Base-by-base conservation (phyloP, 1,139 yeast genomes). In the Zygosaccharomyces pseudobailii region DNA sequence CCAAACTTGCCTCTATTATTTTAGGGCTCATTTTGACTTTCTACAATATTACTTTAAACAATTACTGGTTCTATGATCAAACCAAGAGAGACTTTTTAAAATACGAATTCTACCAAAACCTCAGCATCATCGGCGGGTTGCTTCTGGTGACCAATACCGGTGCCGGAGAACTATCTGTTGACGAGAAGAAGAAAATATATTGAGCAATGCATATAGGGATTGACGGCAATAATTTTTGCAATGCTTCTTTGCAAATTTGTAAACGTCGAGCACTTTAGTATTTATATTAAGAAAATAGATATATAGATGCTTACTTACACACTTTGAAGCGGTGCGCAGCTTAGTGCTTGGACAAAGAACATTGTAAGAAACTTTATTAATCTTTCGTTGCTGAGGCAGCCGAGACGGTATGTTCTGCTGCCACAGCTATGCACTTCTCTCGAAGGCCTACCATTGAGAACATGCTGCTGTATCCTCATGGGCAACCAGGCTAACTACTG, bases 141-240 rank as follows among this genome's bases (percentile, higher is more conserved):
- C 72, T 92, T 54, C 74, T 92, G 59, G 87, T 94, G 55, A 96
- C 88, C 55, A 88, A 87, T 70, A 88, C 96, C 6, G 98, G 98
- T 55, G 97, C 98, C 36, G 98, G 98, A 43, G 94, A 87, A 61
- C 75, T 90, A 57, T 87, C 96, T 32, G 73, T 92, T 53, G 98
- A 92, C 66, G 97, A 89, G 70, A 92, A 92, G 85, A 90, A 92
- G 75, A 92, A 92, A 74, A 85, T 87, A 54, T 90, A 87, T 66
- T 90, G 69, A 68, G 40, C 17, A 35, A 6, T 25, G 27, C 31
- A 23, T 22, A 36, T n/a, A 28, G 33, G 17, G 13, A 9, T 6
- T 28, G n/a, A 10, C 33, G 9, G 27, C 33, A n/a, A 30, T 4
- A 10, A 10, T 30, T 30, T n/a, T 30, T n/a, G 33, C 19, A 30